phyloP scores from a whole-genome alignment of 75 land plant species.

The Picea glauca region DNA sequence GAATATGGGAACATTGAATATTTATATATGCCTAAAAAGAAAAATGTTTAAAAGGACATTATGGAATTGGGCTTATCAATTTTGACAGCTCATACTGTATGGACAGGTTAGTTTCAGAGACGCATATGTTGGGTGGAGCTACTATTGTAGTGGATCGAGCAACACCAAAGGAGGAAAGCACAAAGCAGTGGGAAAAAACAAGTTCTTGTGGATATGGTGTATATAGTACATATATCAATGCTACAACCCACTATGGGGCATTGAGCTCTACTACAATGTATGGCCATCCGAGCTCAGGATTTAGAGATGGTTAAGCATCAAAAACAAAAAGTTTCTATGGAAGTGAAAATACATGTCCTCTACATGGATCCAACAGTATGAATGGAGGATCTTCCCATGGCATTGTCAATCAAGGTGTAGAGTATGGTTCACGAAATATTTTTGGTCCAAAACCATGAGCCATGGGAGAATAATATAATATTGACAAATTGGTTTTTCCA shows the following conservation, averaged over 20 bases:
- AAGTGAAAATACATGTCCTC: constrained; percentile 16
- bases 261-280: constrained; percentile 69
- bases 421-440: constrained; percentile 5
- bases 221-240: constrained; percentile 66
- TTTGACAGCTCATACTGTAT: constrained; percentile 71
- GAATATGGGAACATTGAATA: no score
- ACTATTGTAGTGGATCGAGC: constrained; percentile 74
- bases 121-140: constrained; percentile 68
- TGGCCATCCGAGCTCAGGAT: constrained; percentile 39
- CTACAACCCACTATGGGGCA: constrained; percentile 60
- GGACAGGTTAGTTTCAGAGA: constrained; percentile 52
- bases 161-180: constrained; percentile 73
- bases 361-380: neutral
- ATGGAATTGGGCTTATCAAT: constrained; percentile 95
- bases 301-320: neutral
- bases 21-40: constrained; percentile 43
- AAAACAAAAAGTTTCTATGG: constrained; percentile 4
- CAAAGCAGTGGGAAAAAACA: constrained; percentile 17
- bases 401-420: no score
- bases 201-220: constrained; percentile 70
- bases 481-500: no score
- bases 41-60: constrained; percentile 58
- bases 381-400: no score
- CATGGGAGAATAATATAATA: constrained; percentile 25
- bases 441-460: constrained; percentile 29